phyloP scores from a whole-genome alignment of 2,329 filamentous ascomycete genomes.

The Leptographium wingfieldii region DNA sequence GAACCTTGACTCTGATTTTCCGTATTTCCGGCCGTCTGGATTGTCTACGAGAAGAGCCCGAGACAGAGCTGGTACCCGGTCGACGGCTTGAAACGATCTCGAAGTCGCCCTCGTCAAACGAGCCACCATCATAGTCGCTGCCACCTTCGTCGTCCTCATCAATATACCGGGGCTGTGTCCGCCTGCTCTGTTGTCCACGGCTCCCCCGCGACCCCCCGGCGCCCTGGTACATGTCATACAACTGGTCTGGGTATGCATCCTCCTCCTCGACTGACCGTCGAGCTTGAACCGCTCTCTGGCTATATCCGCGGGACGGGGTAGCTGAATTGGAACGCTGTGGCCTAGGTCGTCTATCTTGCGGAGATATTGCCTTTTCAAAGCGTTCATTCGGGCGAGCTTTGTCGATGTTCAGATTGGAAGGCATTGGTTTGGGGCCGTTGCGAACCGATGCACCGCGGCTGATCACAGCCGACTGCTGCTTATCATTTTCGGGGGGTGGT shows the following conservation, averaged over 20 bases:
- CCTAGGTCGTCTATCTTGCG: slow-evolving; percentile 25
- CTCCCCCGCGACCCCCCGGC: slow-evolving; percentile 26
- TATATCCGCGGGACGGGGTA: slow-evolving; percentile 30
- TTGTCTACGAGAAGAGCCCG: slow-evolving; percentile 36
- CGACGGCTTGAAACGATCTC: slow-evolving; percentile 57
- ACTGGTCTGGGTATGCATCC: slow-evolving; percentile 54
- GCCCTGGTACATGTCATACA: slow-evolving; percentile 50
- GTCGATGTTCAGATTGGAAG: slow-evolving; percentile 51
- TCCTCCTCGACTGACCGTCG: slow-evolving; percentile 38
- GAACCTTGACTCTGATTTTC: slow-evolving; percentile 84
- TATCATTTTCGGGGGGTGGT: slow-evolving; percentile 85
- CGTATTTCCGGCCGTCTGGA: slow-evolving; percentile 54
- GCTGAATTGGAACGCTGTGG: slow-evolving; percentile 31
- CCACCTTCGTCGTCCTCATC: slow-evolving; percentile 69
- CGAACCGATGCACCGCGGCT: slow-evolving; percentile 48
- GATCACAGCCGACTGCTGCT: slow-evolving; percentile 26
- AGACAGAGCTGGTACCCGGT: slow-evolving; percentile 30
- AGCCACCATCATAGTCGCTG: slow-evolving; percentile 58
- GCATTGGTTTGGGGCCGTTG: slow-evolving; percentile 46
- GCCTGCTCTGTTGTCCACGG: slow-evolving; percentile 25
- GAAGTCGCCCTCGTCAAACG: slow-evolving; percentile 65
- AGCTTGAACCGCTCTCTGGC: slow-evolving; percentile 24
- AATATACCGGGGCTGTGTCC: slow-evolving; percentile 47
- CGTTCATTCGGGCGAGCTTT: slow-evolving; percentile 37
- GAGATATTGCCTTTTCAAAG: slow-evolving; percentile 40